Conservation (phyloP, 2,329 filamentous ascomycete genomes). For the Stemphylium beticola region DNA sequence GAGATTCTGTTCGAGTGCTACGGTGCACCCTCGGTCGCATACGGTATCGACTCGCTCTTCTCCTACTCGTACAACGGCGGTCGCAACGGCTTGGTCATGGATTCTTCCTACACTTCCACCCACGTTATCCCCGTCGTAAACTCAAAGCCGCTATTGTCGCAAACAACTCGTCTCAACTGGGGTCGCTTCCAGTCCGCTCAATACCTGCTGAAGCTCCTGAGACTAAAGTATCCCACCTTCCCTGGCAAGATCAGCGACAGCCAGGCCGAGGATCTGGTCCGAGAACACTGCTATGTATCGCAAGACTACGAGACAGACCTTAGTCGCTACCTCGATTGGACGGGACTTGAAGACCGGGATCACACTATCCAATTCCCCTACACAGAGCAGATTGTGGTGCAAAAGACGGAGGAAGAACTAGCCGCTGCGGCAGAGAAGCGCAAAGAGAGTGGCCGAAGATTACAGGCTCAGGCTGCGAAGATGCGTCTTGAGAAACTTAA, state of each 20-base stretch:
- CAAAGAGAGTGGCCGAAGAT: constrained; percentile 86
- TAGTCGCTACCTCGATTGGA: constrained; percentile 82
- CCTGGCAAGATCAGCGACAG: constrained; percentile 83
- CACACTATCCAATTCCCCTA: constrained; percentile 91
- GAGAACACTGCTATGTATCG: constrained; percentile 89
- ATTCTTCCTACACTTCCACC: constrained; percentile 90
- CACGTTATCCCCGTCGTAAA: constrained; percentile 94
- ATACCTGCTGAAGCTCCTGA: constrained; percentile 87
- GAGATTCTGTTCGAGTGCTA: constrained; percentile 98
- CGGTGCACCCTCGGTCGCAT: constrained; percentile 84
- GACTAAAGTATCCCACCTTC: constrained; percentile 89
- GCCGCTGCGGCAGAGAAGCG: constrained; percentile 89
- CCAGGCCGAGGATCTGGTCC: constrained; percentile 86
- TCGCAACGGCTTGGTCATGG: constrained; percentile 84
- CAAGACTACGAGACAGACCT: constrained; percentile 83
- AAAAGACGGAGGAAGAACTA: constrained; percentile 95
- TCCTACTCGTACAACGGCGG: constrained; percentile 93
- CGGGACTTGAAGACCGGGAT: constrained; percentile 86
- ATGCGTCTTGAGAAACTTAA: constrained; percentile 96
- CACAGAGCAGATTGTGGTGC: constrained; percentile 85
- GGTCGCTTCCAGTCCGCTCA: constrained; percentile 89
- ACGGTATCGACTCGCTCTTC: constrained; percentile 96
- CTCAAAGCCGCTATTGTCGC: constrained; percentile 79
- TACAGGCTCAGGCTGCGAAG: constrained; percentile 96
- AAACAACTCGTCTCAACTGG: constrained; percentile 92